phyloP scores from a whole-genome alignment of 148 eudicot species.

The Vaccinium macrocarpon region DNA sequence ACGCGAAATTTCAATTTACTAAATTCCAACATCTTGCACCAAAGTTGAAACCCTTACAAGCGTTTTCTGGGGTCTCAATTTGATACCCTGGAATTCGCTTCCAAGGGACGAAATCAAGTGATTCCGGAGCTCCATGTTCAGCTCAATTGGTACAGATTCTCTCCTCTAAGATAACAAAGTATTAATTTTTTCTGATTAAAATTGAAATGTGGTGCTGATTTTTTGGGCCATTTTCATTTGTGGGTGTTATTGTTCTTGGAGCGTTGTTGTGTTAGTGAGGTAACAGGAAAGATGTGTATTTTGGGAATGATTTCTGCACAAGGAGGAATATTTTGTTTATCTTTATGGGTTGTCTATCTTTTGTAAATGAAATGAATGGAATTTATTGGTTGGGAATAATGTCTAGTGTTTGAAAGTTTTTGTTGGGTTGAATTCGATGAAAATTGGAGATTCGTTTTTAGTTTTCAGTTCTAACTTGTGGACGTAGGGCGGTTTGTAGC shows the following conservation, averaged over 20 bases:
- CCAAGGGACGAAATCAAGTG: background rate
- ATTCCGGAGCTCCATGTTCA: constrained; percentile 15
- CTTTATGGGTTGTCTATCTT: background rate
- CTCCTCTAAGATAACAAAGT: background rate
- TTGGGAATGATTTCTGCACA: background rate
- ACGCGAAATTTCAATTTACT: background rate
- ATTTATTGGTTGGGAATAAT: background rate
- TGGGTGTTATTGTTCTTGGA: background rate
- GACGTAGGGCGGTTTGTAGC: too few relatives aligned
- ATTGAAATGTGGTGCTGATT: background rate
- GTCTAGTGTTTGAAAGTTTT: background rate
- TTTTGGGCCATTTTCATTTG: background rate
- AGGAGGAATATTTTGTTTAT: background rate
- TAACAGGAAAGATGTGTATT: background rate
- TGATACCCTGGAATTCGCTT: constrained; percentile 14
- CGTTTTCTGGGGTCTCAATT: constrained; percentile 16
- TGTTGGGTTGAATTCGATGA: background rate
- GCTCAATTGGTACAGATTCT: constrained; percentile 5
- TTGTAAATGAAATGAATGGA: background rate
- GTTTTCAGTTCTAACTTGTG: background rate
- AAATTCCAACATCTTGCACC: background rate
- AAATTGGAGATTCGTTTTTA: background rate
- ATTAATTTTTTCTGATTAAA: background rate
- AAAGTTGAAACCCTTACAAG: background rate
- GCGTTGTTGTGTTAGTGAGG: background rate